phyloP scores from a whole-genome alignment of 2,329 filamentous ascomycete species.

The Nigrospora osmanthi region DNA sequence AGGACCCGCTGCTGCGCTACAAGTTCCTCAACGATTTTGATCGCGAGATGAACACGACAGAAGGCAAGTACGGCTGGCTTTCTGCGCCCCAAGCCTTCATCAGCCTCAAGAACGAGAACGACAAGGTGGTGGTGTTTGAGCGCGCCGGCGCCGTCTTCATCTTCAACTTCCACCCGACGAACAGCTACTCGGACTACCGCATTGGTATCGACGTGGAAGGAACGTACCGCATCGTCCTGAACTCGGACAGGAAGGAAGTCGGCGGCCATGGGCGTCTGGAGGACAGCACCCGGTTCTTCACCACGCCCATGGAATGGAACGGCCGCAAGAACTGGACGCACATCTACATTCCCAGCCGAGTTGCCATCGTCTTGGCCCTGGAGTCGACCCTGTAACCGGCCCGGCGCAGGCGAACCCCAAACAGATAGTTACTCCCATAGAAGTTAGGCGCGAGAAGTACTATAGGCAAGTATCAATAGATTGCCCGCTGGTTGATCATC shows the following conservation, averaged over 20 bases:
- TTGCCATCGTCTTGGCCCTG: constrained; percentile 65
- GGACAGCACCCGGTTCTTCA: constrained; percentile 81
- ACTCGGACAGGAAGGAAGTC: constrained; percentile 68
- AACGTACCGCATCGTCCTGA: constrained; percentile 80
- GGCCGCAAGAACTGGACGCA: constrained; percentile 83
- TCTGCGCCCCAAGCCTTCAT: constrained; percentile 81
- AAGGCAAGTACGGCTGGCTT: constrained; percentile 89
- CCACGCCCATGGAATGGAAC: constrained; percentile 87
- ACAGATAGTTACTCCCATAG: no score
- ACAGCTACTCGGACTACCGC: constrained; percentile 86
- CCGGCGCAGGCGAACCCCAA: no score
- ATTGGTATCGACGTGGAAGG: constrained; percentile 80
- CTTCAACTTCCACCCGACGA: constrained; percentile 87
- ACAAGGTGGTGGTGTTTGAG: constrained; percentile 96
- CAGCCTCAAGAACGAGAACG: constrained; percentile 83
- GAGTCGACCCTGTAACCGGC: constrained; percentile 29
- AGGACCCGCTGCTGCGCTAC: constrained; percentile 81
- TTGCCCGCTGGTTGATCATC: no score
- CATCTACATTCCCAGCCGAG: constrained; percentile 79
- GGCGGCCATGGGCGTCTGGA: constrained; percentile 76
- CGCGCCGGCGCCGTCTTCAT: constrained; percentile 83
- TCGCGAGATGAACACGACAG: constrained; percentile 78
- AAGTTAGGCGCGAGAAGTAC: no score
- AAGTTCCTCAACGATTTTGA: constrained; percentile 92
- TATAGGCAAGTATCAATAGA: no score